Percentiles rank a stretch among this genome's conserved stretches.
Conservation (phyloP, 306 rosid genomes). For the Casuarina equisetifolia region DNA sequence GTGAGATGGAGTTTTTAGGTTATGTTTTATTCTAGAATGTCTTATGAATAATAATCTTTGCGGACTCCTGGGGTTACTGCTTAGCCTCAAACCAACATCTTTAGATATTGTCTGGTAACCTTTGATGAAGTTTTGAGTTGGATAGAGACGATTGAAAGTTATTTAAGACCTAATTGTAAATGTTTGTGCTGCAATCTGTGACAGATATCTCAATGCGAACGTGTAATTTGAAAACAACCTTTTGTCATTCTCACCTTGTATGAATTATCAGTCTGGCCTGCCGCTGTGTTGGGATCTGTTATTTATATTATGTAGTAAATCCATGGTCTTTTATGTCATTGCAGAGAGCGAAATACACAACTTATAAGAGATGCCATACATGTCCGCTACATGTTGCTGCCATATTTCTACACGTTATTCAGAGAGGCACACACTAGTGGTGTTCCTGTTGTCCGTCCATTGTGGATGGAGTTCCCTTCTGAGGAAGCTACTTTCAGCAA, state of each 20-base stretch:
- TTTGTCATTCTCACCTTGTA: not conserved
- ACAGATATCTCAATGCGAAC: not conserved
- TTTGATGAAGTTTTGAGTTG: not conserved
- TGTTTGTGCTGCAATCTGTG: not conserved
- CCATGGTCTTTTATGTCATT: slow-evolving; percentile 32
- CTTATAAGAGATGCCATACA: slow-evolving; percentile 83
- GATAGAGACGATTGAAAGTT: not conserved
- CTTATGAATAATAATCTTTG: not conserved
- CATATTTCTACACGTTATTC: slow-evolving; percentile 86
- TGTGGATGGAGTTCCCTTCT: slow-evolving; percentile 98
- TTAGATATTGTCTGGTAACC: not conserved
- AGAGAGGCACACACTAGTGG: slow-evolving; percentile 90
- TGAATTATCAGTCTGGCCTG: slow-evolving; percentile 17
- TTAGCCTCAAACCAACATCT: not conserved
- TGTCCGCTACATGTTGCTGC: slow-evolving; percentile 79
- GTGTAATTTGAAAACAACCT: not conserved
- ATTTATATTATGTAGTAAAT: slow-evolving; percentile 15
- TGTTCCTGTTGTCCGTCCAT: slow-evolving; percentile 80
- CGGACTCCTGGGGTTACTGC: not conserved
- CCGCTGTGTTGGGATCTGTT: not conserved
- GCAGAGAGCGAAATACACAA: slow-evolving; percentile 78
- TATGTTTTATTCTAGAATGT: not conserved
- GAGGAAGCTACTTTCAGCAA: slow-evolving; percentile 89
- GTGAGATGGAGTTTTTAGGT: not conserved
- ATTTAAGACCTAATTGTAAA: not conserved